phyloP scores from a whole-genome alignment of 2,329 filamentous ascomycete genomes.

The Hansfordia pulvinata region DNA sequence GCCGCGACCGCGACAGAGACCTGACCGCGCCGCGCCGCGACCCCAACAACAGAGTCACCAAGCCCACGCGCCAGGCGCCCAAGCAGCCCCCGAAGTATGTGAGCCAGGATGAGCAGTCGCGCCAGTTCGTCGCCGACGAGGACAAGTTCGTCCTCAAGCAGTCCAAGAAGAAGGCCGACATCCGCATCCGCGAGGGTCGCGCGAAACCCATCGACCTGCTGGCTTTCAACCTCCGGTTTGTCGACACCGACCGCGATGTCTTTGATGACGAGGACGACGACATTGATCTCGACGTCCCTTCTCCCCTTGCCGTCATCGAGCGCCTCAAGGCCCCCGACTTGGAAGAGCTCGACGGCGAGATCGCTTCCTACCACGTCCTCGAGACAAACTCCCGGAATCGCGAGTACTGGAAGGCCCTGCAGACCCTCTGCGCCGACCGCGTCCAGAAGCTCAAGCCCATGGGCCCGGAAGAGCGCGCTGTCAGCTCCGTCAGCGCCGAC shows the following conservation, averaged over 20 bases:
- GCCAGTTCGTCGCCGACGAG: constrained; percentile 83
- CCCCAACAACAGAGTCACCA: constrained; percentile 1
- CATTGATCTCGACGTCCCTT: constrained; percentile 57
- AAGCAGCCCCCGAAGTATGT: constrained; percentile 23
- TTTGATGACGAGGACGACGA: constrained; percentile 78
- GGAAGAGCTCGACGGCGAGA: constrained; percentile 67
- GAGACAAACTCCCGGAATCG: constrained; percentile 67
- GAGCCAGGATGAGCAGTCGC: constrained; percentile 64
- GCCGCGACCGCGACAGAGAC: not conserved
- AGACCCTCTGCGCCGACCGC: constrained; percentile 68
- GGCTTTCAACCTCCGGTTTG: constrained; percentile 76
- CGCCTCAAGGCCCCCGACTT: constrained; percentile 54
- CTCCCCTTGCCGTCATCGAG: constrained; percentile 72
- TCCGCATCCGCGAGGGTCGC: constrained; percentile 80
- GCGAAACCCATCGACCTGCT: constrained; percentile 90
- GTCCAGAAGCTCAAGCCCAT: constrained; percentile 50
- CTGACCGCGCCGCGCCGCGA: constrained; percentile 1
- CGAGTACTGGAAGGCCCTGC: constrained; percentile 89
- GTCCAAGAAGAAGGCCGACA: constrained; percentile 94
- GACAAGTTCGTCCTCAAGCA: constrained; percentile 94
- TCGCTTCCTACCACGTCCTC: constrained; percentile 63
- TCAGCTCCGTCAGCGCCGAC: constrained; percentile 72
- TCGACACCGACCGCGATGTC: constrained; percentile 72
- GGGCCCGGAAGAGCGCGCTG: constrained; percentile 55
- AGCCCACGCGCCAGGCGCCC: not conserved